phyloP scores from a whole-genome alignment of 441 rosid species.

The Euphorbia schlechtendalii region DNA sequence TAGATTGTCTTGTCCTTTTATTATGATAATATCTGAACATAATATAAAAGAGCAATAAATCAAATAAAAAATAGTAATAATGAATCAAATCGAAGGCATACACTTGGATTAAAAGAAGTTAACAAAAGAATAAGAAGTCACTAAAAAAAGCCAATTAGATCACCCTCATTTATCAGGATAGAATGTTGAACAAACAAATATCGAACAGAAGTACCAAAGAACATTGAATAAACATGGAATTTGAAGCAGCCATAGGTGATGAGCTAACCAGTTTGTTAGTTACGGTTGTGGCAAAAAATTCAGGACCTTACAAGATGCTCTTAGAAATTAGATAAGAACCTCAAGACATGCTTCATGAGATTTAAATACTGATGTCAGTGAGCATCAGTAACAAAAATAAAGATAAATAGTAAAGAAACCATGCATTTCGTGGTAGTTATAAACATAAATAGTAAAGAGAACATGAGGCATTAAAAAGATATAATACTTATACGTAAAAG shows the following conservation, averaged over 20 bases:
- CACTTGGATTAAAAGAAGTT: background rate
- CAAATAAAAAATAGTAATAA: conserved; percentile 1
- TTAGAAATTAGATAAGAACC: background rate
- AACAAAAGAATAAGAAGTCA: background rate
- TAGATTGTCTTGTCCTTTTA: conserved; percentile 80
- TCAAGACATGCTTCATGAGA: conserved; percentile 4
- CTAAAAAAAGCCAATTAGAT: background rate
- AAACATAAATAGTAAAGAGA: background rate
- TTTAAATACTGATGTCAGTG: background rate
- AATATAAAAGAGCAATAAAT: conserved; percentile 7
- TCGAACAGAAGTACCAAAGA: conserved; percentile 2
- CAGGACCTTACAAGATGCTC: too few species aligned
- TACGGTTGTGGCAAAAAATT: too few species aligned
- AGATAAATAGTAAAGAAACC: background rate
- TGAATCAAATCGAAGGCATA: background rate
- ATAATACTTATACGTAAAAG: background rate
- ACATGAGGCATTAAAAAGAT: background rate
- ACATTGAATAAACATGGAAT: background rate
- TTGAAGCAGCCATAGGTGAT: background rate
- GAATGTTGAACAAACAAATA: background rate
- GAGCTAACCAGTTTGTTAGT: background rate
- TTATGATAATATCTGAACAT: conserved; percentile 77
- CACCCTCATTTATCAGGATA: background rate
- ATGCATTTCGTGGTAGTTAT: background rate
- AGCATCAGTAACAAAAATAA: conserved; percentile 2